Evolutionary conservation across 2,329 filamentous ascomycete genomes (phyloP).

Genomic region (Juglanconis oblonga): DNA sequence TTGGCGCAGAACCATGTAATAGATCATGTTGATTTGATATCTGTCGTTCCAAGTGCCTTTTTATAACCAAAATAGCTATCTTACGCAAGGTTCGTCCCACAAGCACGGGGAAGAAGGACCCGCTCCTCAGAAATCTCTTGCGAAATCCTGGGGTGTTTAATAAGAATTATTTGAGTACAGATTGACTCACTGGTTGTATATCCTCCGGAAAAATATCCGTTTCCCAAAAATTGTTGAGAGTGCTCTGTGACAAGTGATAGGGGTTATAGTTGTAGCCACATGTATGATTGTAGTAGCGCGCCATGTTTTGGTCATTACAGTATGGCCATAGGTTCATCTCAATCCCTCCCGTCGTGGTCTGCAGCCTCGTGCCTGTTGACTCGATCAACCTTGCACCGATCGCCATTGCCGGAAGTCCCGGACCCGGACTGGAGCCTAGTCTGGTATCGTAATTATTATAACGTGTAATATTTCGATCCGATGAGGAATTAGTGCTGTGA

Average conservation of each 20-base stretch:
- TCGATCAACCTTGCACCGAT: neutral
- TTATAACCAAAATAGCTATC: too few species aligned
- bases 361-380: neutral
- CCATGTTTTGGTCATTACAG: neutral
- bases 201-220: neutral
- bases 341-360: neutral
- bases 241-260: constrained; percentile 6
- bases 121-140: too few species aligned
- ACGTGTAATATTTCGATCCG: neutral
- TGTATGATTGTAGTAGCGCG: neutral
- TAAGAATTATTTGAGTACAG: neutral
- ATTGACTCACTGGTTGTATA: neutral
- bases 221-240: constrained; percentile 8
- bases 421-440: neutral
- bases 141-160: neutral
- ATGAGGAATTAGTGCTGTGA: neutral
- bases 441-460: too few species aligned
- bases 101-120: too few species aligned
- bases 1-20: constrained; percentile 2
- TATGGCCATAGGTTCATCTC: constrained; percentile 6
- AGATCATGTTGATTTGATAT: neutral
- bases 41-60: too few species aligned
- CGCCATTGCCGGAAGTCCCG: neutral
- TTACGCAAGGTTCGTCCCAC: too few species aligned
- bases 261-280: constrained; percentile 7